These are phyloP conservation scores for Dissoconium aciculare DNA, from an alignment of 2,329 filamentous ascomycete species.

Conservation along the genomic window DNA sequence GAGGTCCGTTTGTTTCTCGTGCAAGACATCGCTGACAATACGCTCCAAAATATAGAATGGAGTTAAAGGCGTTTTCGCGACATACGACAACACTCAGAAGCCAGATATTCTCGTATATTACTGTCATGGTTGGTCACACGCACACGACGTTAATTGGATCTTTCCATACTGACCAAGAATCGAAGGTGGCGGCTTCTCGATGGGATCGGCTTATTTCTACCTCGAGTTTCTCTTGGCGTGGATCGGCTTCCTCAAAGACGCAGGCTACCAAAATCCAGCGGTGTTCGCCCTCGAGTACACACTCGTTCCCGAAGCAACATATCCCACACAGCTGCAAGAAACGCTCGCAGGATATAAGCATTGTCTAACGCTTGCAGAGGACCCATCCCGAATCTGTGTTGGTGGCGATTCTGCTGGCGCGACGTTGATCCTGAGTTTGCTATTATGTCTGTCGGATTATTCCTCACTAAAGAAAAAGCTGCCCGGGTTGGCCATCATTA, in stretches of 20 bases:
- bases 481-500: slow-evolving; percentile 52
- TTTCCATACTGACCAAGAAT: slow-evolving; percentile 1
- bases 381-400: slow-evolving; percentile 51
- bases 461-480: slow-evolving; percentile 29
- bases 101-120: slow-evolving; percentile 75
- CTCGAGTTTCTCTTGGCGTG: slow-evolving; percentile 67
- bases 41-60: no score
- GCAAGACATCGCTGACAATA: neutral
- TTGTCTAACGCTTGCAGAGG: slow-evolving; percentile 43
- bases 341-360: slow-evolving; percentile 56
- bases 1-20: slow-evolving; percentile 9
- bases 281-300: slow-evolving; percentile 71
- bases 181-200: slow-evolving; percentile 62
- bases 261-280: slow-evolving; percentile 59
- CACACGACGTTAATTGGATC: no score
- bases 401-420: slow-evolving; percentile 69
- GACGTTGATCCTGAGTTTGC: slow-evolving; percentile 55
- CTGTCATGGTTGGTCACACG: slow-evolving; percentile 52
- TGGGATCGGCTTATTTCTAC: slow-evolving; percentile 74
- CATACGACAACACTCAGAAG: slow-evolving; percentile 41
- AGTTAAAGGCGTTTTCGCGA: slow-evolving; percentile 52
- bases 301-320: slow-evolving; percentile 57
- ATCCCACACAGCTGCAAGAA: slow-evolving; percentile 60
- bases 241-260: slow-evolving; percentile 47
- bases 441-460: slow-evolving; percentile 49